These are phyloP conservation scores for Polychaeton citri DNA, from an alignment of 2,329 filamentous ascomycete genomes.

Conservation along the genomic window DNA sequence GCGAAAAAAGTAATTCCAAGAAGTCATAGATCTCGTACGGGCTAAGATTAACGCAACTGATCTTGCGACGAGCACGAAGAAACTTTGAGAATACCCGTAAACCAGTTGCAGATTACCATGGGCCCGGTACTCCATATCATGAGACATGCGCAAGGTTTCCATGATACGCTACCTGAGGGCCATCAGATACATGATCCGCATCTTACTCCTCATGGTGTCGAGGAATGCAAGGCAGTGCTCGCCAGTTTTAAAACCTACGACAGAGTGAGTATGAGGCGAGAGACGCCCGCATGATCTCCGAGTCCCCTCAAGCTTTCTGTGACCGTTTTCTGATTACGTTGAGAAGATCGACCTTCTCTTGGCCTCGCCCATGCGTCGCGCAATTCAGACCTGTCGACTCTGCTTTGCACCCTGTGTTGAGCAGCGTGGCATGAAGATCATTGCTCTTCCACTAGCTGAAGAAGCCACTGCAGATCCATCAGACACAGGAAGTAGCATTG, in stretches of 20 bases:
- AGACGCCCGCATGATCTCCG: no score
- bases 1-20: no score
- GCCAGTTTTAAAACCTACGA: constrained; percentile 13
- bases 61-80: no score
- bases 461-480: constrained; percentile 14
- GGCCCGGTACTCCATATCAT: constrained; percentile 15
- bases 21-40: no score
- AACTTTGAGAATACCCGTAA: no score
- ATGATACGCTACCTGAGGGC: constrained; percentile 14
- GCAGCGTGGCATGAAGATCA: constrained; percentile 10
- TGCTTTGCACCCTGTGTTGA: constrained; percentile 13
- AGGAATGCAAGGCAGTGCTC: constrained; percentile 12
- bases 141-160: constrained; percentile 19
- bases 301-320: no score
- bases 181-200: constrained; percentile 14
- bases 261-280: no score
- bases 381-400: constrained; percentile 15
- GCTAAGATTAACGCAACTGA: no score
- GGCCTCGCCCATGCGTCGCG: constrained; percentile 15
- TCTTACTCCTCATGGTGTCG: constrained; percentile 14
- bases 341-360: constrained; percentile 16
- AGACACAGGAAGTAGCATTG: constrained; percentile 13
- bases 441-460: constrained; percentile 16
- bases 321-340: no score
- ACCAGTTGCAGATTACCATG: no score